These are phyloP conservation scores for Entomortierella beljakovae DNA, from an alignment of 192 early-diverging fungal species.

Conservation along the genomic window DNA sequence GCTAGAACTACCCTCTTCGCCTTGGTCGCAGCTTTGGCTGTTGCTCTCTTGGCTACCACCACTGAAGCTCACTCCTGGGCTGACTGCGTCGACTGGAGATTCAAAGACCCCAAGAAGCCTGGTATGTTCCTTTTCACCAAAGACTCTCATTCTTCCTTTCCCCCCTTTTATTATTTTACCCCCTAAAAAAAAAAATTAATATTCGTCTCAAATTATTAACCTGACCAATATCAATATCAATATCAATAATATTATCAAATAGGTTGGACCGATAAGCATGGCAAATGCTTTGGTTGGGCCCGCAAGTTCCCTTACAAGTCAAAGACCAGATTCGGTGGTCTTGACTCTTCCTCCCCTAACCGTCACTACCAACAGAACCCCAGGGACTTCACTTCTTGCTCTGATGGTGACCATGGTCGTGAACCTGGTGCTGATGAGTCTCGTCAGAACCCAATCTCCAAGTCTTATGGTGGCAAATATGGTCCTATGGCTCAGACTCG, in stretches of 20 bases:
- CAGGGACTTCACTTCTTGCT: constrained; percentile 30
- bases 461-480: constrained; percentile 31
- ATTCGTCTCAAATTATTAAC: too few species aligned
- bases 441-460: constrained; percentile 31
- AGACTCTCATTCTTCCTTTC: background rate
- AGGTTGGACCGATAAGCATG: constrained; percentile 19
- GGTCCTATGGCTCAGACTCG: constrained; percentile 30
- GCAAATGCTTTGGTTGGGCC: constrained; percentile 38
- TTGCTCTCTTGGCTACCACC: constrained; percentile 13
- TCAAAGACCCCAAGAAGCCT: constrained; percentile 39
- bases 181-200: too few species aligned
- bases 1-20: constrained; percentile 14
- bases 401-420: constrained; percentile 8
- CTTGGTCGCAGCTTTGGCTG: constrained; percentile 19
- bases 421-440: constrained; percentile 30
- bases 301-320: constrained; percentile 39
- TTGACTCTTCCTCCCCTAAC: constrained; percentile 23
- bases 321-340: constrained; percentile 4
- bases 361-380: constrained; percentile 40
- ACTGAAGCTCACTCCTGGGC: constrained; percentile 47
- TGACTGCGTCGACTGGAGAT: constrained; percentile 49
- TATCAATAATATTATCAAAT: background rate
- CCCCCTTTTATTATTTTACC: background rate
- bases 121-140: background rate
- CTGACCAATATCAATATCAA: too few species aligned